phyloP scores from a whole-genome alignment of 352 stramenopile genomes.

The Phytophthora citrophthora region DNA sequence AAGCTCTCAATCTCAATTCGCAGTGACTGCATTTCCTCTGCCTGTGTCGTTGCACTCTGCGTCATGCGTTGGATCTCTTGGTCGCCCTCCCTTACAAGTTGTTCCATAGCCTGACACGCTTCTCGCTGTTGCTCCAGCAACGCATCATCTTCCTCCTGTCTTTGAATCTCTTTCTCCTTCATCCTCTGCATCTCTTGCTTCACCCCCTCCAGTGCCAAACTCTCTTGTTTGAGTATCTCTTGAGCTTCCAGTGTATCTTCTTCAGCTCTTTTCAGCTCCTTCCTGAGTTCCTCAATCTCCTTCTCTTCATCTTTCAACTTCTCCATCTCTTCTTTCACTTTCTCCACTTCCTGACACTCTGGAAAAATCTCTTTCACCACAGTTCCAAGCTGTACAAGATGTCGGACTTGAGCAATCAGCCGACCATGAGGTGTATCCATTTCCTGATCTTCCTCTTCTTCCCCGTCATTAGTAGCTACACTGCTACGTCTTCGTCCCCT shows the following conservation, averaged over 20 bases:
- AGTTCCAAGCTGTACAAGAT: conserved; percentile 30
- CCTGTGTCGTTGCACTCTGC: conserved; percentile 28
- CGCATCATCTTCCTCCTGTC: conserved; percentile 47
- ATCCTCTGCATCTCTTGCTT: conserved; percentile 39
- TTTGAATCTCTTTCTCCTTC: conserved; percentile 29
- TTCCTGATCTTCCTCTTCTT: conserved; percentile 20
- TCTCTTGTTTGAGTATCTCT: conserved; percentile 46
- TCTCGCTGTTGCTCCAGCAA: conserved; percentile 49
- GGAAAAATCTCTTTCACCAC: conserved; percentile 23
- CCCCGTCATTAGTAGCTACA: conserved; percentile 3
- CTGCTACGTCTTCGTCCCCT: not conserved
- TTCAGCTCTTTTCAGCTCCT: conserved; percentile 28
- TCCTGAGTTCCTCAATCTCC: conserved; percentile 14
- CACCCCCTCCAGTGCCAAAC: conserved; percentile 39
- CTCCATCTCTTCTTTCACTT: conserved; percentile 20
- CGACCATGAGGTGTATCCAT: conserved; percentile 5
- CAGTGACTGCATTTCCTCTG: conserved; percentile 40
- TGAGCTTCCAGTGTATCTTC: conserved; percentile 34
- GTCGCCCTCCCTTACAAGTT: conserved; percentile 47
- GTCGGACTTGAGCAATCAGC: conserved; percentile 16
- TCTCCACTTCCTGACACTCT: conserved; percentile 17
- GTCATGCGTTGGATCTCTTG: conserved; percentile 51
- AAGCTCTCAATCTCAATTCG: conserved; percentile 35
- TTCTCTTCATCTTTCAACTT: conserved; percentile 6
- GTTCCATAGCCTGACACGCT: conserved; percentile 52